Conservation (phyloP, 805 yeast species). For the Metschnikowia lunata region DNA sequence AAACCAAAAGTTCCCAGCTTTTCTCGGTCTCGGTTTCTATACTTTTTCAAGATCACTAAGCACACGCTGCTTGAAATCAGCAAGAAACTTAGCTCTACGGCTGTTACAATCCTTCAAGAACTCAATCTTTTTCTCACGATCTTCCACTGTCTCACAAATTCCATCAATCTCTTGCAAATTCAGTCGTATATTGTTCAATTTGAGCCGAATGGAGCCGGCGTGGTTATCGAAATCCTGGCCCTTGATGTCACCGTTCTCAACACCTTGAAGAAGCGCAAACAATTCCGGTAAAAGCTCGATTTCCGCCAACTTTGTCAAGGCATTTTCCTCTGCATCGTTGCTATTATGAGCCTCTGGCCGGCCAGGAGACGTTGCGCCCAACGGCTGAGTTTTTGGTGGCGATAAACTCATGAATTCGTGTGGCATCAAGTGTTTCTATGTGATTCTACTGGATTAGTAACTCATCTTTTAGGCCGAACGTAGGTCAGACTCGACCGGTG, state of each 20-base stretch:
- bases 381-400: neutral
- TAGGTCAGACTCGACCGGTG: too few species aligned
- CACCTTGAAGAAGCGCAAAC: conserved; percentile 30
- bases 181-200: conserved; percentile 33
- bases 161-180: conserved; percentile 42
- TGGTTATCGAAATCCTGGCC: conserved; percentile 41
- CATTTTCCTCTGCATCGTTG: neutral
- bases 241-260: conserved; percentile 33
- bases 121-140: conserved; percentile 27
- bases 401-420: neutral
- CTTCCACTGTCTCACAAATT: conserved; percentile 39
- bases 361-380: neutral
- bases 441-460: neutral
- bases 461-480: too few species aligned
- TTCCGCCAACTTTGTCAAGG: conserved; percentile 23
- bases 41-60: conserved; percentile 5
- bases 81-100: conserved; percentile 23
- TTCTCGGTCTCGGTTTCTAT: too few species aligned
- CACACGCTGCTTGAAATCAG: conserved; percentile 14
- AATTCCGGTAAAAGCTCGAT: conserved; percentile 37
- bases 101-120: conserved; percentile 28
- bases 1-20: too few species aligned
- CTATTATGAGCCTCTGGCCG: neutral
- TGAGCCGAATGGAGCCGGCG: conserved; percentile 43
- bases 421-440: neutral